These are phyloP conservation scores for Venturia oleaginea DNA, from an alignment of 2,329 filamentous ascomycete genomes.

Conservation along the genomic window DNA sequence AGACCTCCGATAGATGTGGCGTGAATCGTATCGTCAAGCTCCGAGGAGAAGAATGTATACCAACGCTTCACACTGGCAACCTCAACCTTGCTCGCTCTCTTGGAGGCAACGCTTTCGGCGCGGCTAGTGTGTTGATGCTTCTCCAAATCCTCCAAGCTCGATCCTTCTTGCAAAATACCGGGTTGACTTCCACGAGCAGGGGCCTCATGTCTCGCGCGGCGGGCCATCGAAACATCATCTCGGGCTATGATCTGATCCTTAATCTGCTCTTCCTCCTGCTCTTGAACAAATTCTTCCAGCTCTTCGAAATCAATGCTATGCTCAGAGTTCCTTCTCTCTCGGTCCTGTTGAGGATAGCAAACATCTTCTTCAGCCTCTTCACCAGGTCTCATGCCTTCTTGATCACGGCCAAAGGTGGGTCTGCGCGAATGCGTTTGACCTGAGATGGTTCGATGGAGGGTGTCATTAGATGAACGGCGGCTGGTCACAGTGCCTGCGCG, in stretches of 20 bases:
- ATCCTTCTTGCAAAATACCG: conserved; percentile 40
- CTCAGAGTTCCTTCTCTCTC: conserved; percentile 70
- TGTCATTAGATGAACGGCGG: conserved; percentile 39
- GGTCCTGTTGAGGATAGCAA: conserved; percentile 68
- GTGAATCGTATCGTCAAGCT: conserved; percentile 87
- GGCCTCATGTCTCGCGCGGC: conserved; percentile 14
- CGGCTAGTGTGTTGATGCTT: conserved; percentile 9
- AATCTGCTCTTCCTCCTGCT: conserved; percentile 29
- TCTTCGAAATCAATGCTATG: conserved; percentile 71
- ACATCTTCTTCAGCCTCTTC: conserved; percentile 73
- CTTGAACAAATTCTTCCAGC: conserved; percentile 79
- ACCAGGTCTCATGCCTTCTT: conserved; percentile 53
- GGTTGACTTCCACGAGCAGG: conserved; percentile 4
- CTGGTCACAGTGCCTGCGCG: conserved; percentile 61
- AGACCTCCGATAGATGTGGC: conserved; percentile 81
- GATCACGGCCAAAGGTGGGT: conserved; percentile 50
- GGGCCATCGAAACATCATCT: conserved; percentile 19
- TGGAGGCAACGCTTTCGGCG: background rate
- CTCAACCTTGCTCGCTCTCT: conserved; percentile 22
- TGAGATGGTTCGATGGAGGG: conserved; percentile 59
- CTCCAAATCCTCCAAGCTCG: conserved; percentile 9
- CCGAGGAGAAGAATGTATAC: conserved; percentile 95
- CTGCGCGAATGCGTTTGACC: conserved; percentile 54
- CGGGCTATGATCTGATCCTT: conserved; percentile 15
- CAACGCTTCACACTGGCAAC: conserved; percentile 56